Conservation (phyloP, 75 land plant genomes). For the Pseudotsuga menziesii region DNA sequence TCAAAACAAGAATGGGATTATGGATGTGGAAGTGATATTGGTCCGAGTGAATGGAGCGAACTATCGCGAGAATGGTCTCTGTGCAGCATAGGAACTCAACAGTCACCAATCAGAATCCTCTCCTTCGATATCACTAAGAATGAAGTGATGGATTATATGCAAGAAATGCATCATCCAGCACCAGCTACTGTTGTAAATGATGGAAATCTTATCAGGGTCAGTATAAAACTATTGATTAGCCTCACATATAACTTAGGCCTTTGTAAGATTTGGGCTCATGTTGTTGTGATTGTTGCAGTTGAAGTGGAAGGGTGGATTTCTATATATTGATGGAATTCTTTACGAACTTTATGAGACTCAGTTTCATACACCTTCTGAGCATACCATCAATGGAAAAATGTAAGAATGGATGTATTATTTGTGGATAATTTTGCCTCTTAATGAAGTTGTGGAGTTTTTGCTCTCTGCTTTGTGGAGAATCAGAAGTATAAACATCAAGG, state of each 20-base stretch:
- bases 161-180: neutral
- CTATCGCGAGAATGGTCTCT: neutral
- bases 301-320: slow-evolving; percentile 17
- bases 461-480: too few species aligned
- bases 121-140: neutral
- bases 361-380: slow-evolving; percentile 52
- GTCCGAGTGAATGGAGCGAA: neutral
- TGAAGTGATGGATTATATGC: neutral
- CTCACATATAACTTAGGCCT: neutral
- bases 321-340: slow-evolving; percentile 23
- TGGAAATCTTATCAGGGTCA: neutral
- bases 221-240: neutral
- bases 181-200: neutral
- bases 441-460: too few species aligned
- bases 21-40: slow-evolving; percentile 4
- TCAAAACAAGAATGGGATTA: neutral
- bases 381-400: slow-evolving; percentile 33
- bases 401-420: too few species aligned
- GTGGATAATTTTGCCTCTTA: too few species aligned
- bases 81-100: neutral
- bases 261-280: neutral
- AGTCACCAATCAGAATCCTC: slow-evolving; percentile 1
- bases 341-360: slow-evolving; percentile 22
- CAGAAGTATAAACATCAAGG: neutral
- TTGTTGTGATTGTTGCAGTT: slow-evolving; percentile 11